phyloP scores from a whole-genome alignment of 1,139 yeast genomes.

The Hyphopichia pseudoburtonii region DNA sequence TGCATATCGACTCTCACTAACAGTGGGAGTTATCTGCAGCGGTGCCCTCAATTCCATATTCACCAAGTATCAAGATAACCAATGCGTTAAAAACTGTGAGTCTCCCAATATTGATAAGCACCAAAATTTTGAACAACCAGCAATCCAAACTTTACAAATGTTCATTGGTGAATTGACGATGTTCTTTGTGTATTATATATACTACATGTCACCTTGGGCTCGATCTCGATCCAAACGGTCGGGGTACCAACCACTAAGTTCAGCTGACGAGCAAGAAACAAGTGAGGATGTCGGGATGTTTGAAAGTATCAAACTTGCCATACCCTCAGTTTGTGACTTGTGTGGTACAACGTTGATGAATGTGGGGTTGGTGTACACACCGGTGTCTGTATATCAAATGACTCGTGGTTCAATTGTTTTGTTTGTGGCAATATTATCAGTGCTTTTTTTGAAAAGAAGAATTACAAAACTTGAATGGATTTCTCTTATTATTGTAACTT shows the following conservation, averaged over 20 bases:
- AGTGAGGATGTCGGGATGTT: conserved; percentile 14
- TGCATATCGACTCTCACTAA: conserved; percentile 19
- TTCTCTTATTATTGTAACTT: conserved; percentile 56
- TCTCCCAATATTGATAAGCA: conserved; percentile 41
- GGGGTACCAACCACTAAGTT: conserved; percentile 18
- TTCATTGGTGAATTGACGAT: conserved; percentile 68
- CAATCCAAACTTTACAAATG: conserved; percentile 79
- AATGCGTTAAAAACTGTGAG: conserved; percentile 62
- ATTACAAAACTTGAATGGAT: conserved; percentile 70
- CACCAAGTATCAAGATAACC: conserved; percentile 77
- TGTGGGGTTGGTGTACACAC: conserved; percentile 70
- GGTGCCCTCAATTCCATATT: conserved; percentile 75
- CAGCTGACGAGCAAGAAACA: conserved; percentile 7
- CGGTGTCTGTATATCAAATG: conserved; percentile 87
- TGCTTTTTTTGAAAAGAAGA: conserved; percentile 55
- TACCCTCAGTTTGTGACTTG: conserved; percentile 74
- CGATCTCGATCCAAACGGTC: conserved; percentile 9
- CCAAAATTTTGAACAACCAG: conserved; percentile 70
- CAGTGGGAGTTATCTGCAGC: conserved; percentile 57
- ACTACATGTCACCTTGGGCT: conserved; percentile 21
- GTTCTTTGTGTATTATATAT: conserved; percentile 43
- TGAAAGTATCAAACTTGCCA: conserved; percentile 35
- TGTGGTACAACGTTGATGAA: conserved; percentile 75
- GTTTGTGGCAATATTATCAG: conserved; percentile 74
- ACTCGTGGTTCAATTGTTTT: conserved; percentile 75